Base-by-base conservation (phyloP, 2,329 filamentous ascomycete genomes). In the Chaetomiaceae sp. region DNA sequence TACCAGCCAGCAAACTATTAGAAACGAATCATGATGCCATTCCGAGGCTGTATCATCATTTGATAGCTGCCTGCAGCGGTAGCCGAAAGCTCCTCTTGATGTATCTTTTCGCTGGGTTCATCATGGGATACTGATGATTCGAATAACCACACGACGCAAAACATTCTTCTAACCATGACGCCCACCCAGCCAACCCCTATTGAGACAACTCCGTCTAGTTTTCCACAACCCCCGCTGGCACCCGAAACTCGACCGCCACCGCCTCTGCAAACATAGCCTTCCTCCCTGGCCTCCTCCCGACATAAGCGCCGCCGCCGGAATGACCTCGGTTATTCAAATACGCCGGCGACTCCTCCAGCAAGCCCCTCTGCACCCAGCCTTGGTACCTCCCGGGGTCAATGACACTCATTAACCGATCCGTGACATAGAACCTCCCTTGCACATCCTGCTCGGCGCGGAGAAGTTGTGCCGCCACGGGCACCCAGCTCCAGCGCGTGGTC, bases 351-450 rank as follows among this genome's bases (percentile, higher is more conserved):
- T 76, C 73, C 29, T 72, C 69, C 25, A 79, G 65, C 32, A 68
- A 62, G 36, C 72, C 71, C 33, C 67, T 65, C 21, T 65, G 61
- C 30, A 75, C 57, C 14, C 70, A 68, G 4, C 65, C 64, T 36
- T 73, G 65, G 53, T 72, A 73, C 5, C 64, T 65, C 1, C 61
- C 62, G 9, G 69, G 68, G 36, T 77, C 70, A 48, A 81, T 67
- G 50, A 81, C 73, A 14, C 73, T 72, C 65, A 80, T 75, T 32
- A 83, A 69, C 53, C 73, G 71, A 53, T 74, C 67, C n/a, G 76
- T 77, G 14, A 79, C 75, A 66, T 83, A 82, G 67, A 82, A 82
- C n/a, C 80, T 71, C 46, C 80, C 80, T 53, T 73, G 71, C 46
- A 82, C 71, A 20, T 71, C 69, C 13, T 64, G 62, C 60, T 81